phyloP scores from a whole-genome alignment of 2,329 filamentous ascomycete species.

The Eutypa lata region DNA sequence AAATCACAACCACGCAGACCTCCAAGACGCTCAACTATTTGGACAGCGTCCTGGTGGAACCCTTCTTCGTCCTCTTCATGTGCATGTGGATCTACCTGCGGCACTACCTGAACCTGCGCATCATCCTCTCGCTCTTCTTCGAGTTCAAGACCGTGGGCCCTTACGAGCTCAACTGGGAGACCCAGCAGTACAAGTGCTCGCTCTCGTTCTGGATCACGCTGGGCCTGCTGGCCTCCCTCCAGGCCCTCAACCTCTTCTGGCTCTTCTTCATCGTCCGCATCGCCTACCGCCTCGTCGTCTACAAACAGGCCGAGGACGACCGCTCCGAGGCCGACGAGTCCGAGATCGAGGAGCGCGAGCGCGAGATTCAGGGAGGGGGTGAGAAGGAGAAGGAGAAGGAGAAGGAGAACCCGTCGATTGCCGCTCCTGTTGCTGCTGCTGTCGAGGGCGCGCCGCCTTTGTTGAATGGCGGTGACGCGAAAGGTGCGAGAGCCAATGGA shows the following conservation, averaged over 20 bases:
- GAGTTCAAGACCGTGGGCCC: constrained; percentile 73
- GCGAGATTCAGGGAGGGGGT: constrained; percentile 12
- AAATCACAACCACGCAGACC: constrained; percentile 62
- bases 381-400: constrained; percentile 16
- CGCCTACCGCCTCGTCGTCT: constrained; percentile 65
- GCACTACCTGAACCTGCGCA: constrained; percentile 77
- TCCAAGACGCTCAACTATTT: constrained; percentile 92
- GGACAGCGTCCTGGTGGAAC: constrained; percentile 71
- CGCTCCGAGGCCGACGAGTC: constrained; percentile 68
- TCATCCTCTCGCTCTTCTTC: constrained; percentile 72
- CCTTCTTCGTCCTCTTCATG: constrained; percentile 84
- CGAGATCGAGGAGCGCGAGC: constrained; percentile 47
- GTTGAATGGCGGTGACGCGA: constrained; percentile 19
- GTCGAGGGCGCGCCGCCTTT: too few species aligned
- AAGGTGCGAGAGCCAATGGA: constrained; percentile 14
- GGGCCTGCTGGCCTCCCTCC: constrained; percentile 61
- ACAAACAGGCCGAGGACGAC: constrained; percentile 64
- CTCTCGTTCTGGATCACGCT: constrained; percentile 67
- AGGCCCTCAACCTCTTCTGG: constrained; percentile 80
- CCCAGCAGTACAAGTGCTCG: constrained; percentile 73
- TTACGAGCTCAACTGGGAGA: constrained; percentile 73
- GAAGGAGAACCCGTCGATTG: constrained; percentile 12
- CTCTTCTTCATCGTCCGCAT: constrained; percentile 74
- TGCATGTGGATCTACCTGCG: constrained; percentile 84
- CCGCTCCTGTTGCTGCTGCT: constrained; percentile 24